phyloP scores from a whole-genome alignment of 352 stramenopile genomes.

The Pythium myriotylum region DNA sequence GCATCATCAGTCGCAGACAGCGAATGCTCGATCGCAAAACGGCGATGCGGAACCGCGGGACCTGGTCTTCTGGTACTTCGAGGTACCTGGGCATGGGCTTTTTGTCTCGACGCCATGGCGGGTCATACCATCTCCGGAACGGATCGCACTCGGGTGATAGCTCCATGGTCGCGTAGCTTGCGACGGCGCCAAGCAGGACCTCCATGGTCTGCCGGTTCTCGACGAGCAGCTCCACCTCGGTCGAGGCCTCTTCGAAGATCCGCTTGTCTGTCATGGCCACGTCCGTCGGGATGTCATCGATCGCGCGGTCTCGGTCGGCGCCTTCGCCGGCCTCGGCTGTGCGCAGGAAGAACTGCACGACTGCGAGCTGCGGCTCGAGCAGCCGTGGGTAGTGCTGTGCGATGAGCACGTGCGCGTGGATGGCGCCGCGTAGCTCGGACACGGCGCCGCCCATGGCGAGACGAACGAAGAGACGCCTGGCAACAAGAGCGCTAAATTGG shows the following conservation, averaged over 20 bases:
- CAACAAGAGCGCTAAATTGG: too few relatives aligned
- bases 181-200: constrained; percentile 48
- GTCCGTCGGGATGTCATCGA: constrained; percentile 56
- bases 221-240: constrained; percentile 67
- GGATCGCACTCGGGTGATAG: constrained; percentile 61
- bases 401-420: constrained; percentile 67
- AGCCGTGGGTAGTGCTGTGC: constrained; percentile 57
- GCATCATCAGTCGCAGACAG: constrained; percentile 67
- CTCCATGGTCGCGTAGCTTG: constrained; percentile 40
- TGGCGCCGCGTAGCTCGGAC: constrained; percentile 65
- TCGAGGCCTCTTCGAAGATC: constrained; percentile 68
- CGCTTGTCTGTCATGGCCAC: constrained; percentile 54
- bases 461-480: too few relatives aligned
- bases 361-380: constrained; percentile 60
- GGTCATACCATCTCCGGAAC: constrained; percentile 56
- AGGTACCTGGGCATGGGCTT: constrained; percentile 52
- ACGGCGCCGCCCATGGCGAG: constrained; percentile 65
- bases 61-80: constrained; percentile 44
- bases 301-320: constrained; percentile 44
- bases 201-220: constrained; percentile 55
- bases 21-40: constrained; percentile 56
- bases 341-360: constrained; percentile 68
- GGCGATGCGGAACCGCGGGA: constrained; percentile 52
- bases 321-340: constrained; percentile 71
- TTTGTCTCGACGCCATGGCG: constrained; percentile 48